Conservation (phyloP, 169 alveolate genomes). For the Eimeria sp. region DNA sequence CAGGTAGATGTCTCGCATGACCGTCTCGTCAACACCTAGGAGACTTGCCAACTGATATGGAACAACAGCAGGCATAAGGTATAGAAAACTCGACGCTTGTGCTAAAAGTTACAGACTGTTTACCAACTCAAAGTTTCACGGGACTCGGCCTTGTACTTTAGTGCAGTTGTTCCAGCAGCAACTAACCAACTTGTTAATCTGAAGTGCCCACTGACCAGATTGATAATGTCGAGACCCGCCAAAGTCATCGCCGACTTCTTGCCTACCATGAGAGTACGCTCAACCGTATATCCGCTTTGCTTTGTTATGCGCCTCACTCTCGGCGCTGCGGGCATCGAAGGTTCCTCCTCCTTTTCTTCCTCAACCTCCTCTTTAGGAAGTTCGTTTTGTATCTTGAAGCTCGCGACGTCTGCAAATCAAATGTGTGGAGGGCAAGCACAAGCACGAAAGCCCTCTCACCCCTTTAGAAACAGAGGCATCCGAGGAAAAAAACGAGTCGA, state of each 20-base stretch:
- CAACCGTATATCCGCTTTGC: background rate
- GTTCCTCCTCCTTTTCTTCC: conserved; percentile 4
- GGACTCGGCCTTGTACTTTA: background rate
- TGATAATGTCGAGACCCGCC: conserved; percentile 66
- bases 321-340: conserved; percentile 18
- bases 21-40: conserved; percentile 53
- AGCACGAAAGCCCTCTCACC: background rate
- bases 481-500: no score
- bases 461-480: background rate
- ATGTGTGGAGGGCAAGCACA: background rate
- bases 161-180: background rate
- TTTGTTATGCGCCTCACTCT: conserved; percentile 24
- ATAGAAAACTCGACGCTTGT: background rate
- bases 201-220: conserved; percentile 8
- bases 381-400: conserved; percentile 47
- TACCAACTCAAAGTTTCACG: background rate
- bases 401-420: conserved; percentile 31
- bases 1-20: conserved; percentile 18
- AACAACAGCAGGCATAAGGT: background rate
- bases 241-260: conserved; percentile 9
- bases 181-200: background rate
- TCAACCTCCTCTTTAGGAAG: background rate
- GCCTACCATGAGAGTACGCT: conserved; percentile 36
- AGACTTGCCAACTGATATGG: conserved; percentile 45
- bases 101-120: background rate